Base-by-base conservation (phyloP, 78 protist genomes). In the Bigelowiella natans region DNA sequence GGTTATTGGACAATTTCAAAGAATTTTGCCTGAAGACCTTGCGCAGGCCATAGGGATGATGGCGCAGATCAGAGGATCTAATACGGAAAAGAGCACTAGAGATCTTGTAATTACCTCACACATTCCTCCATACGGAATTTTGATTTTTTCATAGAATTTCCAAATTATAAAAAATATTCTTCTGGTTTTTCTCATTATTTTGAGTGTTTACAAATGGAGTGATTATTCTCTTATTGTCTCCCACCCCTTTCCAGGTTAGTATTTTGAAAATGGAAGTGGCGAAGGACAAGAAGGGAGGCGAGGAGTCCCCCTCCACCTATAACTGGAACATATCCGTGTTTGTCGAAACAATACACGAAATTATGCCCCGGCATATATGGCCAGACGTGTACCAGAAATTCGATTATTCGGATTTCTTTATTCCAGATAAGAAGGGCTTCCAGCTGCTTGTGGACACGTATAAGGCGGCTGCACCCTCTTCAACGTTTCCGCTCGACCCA, bases 261-360 rank as follows among this genome's bases (percentile, higher is more conserved):
- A 7, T 51, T 26, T 51, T 18, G 73, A 18, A 51, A 18, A 7
- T 51, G 18, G 73, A 51, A 7, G 73, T 7, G 73, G 73, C 73
- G 18, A 51, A 51, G 73, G 7, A 26, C 7, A 51, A 51, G 34
- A 51, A 51, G 73, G 88, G 39, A 18, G 88, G 83, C 86, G 83
- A 88, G n/a, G 18, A 82, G 18, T 82, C 31, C 18, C 18, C 26
- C 37, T 39, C 82, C 2, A 38, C 39, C 1, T 18, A 84, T 37
- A 0, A 63, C 1, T 93, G 94, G 94, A 86, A 90, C 83, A 2
- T 86, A 73, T 87, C 83, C 2, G 90, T 85, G 0, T 90, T 93
- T 37, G 83, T 90, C 29, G 82, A 86, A 26, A 39, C 29, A 7
- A n/a, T 93, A 30, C 36, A 31, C 37, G 85, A 88, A 11, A 11